Percentiles rank a stretch among this genome's conserved stretches.
Conservation (phyloP, 345 rosid species). For the Lenwebbia sp. region DNA sequence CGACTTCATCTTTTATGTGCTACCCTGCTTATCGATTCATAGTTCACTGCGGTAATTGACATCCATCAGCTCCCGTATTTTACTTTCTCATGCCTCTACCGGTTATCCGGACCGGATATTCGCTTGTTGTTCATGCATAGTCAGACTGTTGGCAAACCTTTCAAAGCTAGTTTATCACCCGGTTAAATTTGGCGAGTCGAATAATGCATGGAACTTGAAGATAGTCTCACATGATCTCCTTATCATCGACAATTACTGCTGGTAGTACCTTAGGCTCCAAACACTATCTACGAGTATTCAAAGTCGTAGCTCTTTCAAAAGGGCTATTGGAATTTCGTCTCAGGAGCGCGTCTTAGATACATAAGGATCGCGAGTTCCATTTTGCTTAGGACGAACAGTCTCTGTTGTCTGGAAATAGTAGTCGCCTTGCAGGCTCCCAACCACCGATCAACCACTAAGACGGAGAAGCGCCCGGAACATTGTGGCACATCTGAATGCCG, state of each 20-base stretch:
- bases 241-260: background rate
- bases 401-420: background rate
- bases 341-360: background rate
- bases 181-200: background rate
- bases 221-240: background rate
- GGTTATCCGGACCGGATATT: background rate
- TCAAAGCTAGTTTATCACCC: background rate
- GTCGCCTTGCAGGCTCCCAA: background rate
- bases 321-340: background rate
- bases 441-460: background rate
- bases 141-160: background rate
- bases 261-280: background rate
- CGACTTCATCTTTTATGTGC: background rate
- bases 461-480: background rate
- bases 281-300: background rate
- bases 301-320: background rate
- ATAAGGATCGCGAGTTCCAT: background rate
- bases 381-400: background rate
- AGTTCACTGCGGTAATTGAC: background rate
- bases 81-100: background rate
- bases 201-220: background rate
- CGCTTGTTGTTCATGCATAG: background rate
- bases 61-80: background rate
- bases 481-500: background rate
- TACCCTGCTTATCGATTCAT: background rate